Conservation (phyloP, 148 eudicot genomes). For the Oxyria digyna region DNA sequence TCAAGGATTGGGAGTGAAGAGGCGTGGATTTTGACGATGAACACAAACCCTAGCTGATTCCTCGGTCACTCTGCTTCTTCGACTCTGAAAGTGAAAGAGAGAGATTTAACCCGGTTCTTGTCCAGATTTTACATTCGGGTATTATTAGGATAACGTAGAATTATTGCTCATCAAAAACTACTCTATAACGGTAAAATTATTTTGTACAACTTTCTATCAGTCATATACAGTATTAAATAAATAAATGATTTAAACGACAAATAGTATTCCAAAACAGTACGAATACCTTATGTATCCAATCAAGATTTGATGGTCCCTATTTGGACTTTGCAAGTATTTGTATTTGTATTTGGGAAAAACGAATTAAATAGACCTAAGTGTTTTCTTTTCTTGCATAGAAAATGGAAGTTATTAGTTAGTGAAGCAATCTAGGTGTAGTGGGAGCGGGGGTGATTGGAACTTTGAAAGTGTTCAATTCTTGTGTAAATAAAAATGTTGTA, state of each 20-base stretch:
- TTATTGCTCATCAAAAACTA: background rate
- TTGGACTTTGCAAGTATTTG: background rate
- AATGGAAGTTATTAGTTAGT: too few relatives aligned
- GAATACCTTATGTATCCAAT: background rate
- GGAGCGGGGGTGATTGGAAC: constrained; percentile 1
- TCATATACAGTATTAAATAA: background rate
- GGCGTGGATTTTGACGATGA: constrained; percentile 19
- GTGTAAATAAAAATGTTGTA: background rate
- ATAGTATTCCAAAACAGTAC: background rate
- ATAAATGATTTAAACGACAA: background rate
- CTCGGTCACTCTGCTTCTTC: background rate
- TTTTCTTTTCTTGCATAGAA: background rate
- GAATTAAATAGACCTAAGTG: background rate
- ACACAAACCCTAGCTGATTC: constrained; percentile 21
- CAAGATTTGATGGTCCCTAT: background rate
- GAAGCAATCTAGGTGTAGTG: background rate
- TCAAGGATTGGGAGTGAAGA: constrained; percentile 6
- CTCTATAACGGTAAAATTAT: constrained; percentile 1
- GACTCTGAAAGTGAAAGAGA: background rate
- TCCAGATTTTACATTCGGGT: background rate
- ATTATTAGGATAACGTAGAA: background rate
- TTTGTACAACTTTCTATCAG: background rate
- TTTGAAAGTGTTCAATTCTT: background rate
- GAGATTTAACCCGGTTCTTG: background rate
- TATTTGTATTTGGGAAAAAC: too few relatives aligned